phyloP scores from a whole-genome alignment of 2,329 filamentous ascomycete species.

The Dothideomycetes sp. region DNA sequence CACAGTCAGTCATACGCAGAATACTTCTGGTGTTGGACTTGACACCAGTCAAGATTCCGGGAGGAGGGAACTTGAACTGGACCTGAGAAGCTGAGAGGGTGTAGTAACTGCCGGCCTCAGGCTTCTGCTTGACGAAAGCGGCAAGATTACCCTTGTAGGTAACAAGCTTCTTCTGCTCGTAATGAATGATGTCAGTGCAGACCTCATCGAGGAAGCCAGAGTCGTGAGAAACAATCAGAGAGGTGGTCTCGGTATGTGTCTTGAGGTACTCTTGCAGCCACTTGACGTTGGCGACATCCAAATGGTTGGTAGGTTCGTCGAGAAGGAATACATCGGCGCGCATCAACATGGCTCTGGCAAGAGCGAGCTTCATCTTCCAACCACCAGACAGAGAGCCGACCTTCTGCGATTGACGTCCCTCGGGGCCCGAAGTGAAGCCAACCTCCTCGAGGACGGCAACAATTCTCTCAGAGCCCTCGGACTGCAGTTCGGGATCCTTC shows the following conservation, averaged over 20 bases:
- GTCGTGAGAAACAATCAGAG: slow-evolving; percentile 96
- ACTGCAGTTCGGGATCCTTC: slow-evolving; percentile 78
- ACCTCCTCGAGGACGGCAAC: slow-evolving; percentile 78
- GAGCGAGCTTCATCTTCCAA: slow-evolving; percentile 99
- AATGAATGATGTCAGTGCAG: slow-evolving; percentile 98
- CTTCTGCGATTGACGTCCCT: slow-evolving; percentile 78
- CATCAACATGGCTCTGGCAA: slow-evolving; percentile 94
- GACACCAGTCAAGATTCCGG: slow-evolving; percentile 87
- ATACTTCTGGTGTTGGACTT: slow-evolving; percentile 92
- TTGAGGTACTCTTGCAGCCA: slow-evolving; percentile 96
- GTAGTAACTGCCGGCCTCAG: slow-evolving; percentile 97
- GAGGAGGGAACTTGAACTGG: slow-evolving; percentile 96
- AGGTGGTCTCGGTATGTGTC: slow-evolving; percentile 91
- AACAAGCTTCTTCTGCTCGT: slow-evolving; percentile 92
- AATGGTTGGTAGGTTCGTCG: slow-evolving; percentile 97
- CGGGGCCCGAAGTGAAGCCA: slow-evolving; percentile 82
- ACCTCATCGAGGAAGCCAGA: slow-evolving; percentile 94
- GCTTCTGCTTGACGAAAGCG: slow-evolving; percentile 77
- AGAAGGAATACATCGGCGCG: slow-evolving; percentile 92
- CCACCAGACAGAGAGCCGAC: slow-evolving; percentile 94
- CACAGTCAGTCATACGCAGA: slow-evolving; percentile 85
- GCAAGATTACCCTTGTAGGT: slow-evolving; percentile 76
- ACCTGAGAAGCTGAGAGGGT: slow-evolving; percentile 80
- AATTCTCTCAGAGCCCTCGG: slow-evolving; percentile 72
- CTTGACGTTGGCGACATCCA: slow-evolving; percentile 91